Base-by-base conservation (phyloP, 768 basidiomycete species). In the Infundibulicybe gibba region DNA sequence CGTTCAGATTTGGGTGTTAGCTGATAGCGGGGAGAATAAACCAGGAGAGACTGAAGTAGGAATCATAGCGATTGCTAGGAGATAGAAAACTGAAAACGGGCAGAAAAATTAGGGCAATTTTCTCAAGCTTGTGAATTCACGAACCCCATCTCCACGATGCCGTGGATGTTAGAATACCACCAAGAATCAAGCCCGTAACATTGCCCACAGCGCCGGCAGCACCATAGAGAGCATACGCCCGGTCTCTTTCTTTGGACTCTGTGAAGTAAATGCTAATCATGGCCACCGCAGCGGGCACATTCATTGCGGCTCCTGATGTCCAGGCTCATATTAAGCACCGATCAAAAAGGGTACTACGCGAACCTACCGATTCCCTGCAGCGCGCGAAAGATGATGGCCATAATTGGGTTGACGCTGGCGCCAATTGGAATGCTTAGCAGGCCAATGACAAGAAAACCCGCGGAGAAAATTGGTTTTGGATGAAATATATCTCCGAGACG, bases 171-270 rank as follows among this genome's bases (percentile, higher is more conserved):
- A 76, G 61, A n/a, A 68, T 32, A 2, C 70, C 75, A 11, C 74
- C 74, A 5, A 74, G 56, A 19, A 70, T 40, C n/a, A 71, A 53
- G 2, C 71, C 72, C 30, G 62, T 46, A 6, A 67, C 66, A 52
- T 76, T 74, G 11, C 71, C 76, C 25, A 76, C 43, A 9, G 67
- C 70, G 33, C 74, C 76, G 30, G 66, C 62, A 6, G 72, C 69
- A 44, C 74, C 76, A 46, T 76, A 70, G 0, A 73, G 49, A 10
- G 64, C 65, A 32, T 78, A 65, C 3, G 75, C 77, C 25, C 62
- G 62, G 45, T 72, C 64, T 48, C 76, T 76, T 45, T 72, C 65
- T 6, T 45, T 48, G 11, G 68, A 68, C 13, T 75, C 68, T 0
- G 77, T 69, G 55, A 76, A 78, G 45, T 37, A 39, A 11, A 71